Evolutionary conservation across 2,329 filamentous ascomycete genomes (phyloP).

Genomic region (Cercospora sp.): DNA sequence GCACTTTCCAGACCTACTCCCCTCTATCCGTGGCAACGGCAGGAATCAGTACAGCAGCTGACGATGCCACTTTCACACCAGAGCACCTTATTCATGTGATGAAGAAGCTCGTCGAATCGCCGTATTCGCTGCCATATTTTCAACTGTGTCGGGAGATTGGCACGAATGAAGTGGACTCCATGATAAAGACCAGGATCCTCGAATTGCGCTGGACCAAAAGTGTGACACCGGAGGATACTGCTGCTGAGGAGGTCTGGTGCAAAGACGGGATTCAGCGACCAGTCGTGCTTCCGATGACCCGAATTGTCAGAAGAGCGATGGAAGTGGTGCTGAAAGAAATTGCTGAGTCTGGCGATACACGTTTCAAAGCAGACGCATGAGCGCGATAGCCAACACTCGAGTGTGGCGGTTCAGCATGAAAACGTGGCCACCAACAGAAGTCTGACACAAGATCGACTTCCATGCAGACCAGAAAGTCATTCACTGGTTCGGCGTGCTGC

Average conservation of each 20-base stretch:
- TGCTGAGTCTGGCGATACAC: not conserved
- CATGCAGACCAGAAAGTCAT: not conserved
- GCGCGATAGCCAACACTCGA: not conserved
- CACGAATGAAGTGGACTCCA: constrained; percentile 22
- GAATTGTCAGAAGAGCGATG: constrained; percentile 25
- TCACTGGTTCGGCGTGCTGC: not conserved
- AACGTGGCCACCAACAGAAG: constrained; percentile 1
- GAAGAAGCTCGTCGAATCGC: constrained; percentile 21
- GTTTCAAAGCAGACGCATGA: not conserved
- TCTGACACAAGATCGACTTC: not conserved
- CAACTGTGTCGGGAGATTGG: constrained; percentile 25
- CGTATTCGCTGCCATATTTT: constrained; percentile 26
- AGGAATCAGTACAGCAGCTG: constrained; percentile 18
- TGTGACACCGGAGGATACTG: constrained; percentile 19
- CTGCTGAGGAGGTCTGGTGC: constrained; percentile 22
- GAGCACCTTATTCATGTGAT: constrained; percentile 24
- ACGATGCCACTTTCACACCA: constrained; percentile 19
- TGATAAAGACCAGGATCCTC: constrained; percentile 27
- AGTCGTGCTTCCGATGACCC: constrained; percentile 25
- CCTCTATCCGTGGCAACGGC: constrained; percentile 21
- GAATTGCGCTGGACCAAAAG: constrained; percentile 27
- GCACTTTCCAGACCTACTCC: constrained; percentile 21
- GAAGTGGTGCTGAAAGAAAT: constrained; percentile 24
- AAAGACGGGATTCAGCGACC: constrained; percentile 24
- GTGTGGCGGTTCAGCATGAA: not conserved